These are phyloP conservation scores for Xeromyces bisporus DNA, from an alignment of 495 filamentous ascomycete genomes.

Conservation along the genomic window DNA sequence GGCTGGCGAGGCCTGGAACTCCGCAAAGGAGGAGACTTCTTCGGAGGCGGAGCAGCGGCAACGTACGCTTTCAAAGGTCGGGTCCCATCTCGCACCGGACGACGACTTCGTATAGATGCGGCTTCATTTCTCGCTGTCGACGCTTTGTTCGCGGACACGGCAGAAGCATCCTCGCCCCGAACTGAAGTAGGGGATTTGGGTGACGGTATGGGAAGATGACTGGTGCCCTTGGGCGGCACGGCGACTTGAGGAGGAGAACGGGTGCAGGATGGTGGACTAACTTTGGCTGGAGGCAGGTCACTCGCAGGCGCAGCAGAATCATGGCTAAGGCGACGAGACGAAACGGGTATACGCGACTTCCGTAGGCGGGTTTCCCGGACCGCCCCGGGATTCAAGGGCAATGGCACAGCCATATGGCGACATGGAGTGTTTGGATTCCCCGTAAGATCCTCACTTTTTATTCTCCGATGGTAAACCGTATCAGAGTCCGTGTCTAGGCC, in stretches of 20 bases:
- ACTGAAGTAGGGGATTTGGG: constrained; percentile 15
- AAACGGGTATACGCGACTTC: constrained; percentile 43
- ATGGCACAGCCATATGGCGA: constrained; percentile 26
- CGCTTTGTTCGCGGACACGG: constrained; percentile 17
- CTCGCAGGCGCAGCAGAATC: constrained; percentile 30
- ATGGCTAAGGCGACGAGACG: constrained; percentile 28
- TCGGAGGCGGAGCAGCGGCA: constrained; percentile 38
- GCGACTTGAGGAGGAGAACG: constrained; percentile 14
- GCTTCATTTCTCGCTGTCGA: constrained; percentile 20
- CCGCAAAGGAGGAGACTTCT: constrained; percentile 57
- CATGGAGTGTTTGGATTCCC: constrained; percentile 12
- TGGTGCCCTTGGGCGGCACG: constrained; percentile 28
- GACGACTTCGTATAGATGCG: constrained; percentile 17
- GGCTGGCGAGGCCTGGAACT: constrained; percentile 70
- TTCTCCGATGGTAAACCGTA: constrained; percentile 26
- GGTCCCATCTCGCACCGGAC: constrained; percentile 23
- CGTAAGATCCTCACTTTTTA: constrained; percentile 27
- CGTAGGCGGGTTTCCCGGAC: constrained; percentile 27
- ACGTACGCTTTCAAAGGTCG: constrained; percentile 49
- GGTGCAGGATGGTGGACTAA: constrained; percentile 25
- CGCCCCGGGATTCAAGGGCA: constrained; percentile 11
- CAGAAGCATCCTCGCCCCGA: constrained; percentile 15
- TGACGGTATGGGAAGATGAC: constrained; percentile 28
- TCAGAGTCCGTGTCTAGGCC: constrained; percentile 21
- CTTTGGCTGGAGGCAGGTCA: constrained; percentile 21